A percentile compares a stretch with the other conserved stretches of the same genome.
Conservation (phyloP, 495 filamentous ascomycete genomes). For the Tuber aestivum region DNA sequence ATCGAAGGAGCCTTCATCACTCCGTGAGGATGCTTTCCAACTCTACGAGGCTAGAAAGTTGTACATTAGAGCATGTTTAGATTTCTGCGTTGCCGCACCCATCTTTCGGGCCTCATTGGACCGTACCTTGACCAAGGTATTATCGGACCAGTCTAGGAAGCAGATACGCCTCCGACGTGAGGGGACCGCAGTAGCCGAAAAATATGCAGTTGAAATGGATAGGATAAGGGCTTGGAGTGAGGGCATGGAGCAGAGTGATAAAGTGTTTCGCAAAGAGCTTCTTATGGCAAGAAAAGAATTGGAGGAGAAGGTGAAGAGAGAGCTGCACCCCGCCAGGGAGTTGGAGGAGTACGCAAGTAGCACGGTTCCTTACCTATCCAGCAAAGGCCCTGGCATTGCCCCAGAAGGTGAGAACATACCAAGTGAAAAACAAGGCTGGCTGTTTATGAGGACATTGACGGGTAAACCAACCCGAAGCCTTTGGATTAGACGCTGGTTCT, state of each 20-base stretch:
- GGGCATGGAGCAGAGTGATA: slow-evolving; percentile 82
- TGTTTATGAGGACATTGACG: slow-evolving; percentile 72
- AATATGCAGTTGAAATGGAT: slow-evolving; percentile 73
- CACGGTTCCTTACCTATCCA: slow-evolving; percentile 77
- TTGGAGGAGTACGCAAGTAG: slow-evolving; percentile 85
- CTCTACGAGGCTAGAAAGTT: slow-evolving; percentile 88
- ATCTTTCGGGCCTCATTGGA: slow-evolving; percentile 75
- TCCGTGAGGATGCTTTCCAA: slow-evolving; percentile 92
- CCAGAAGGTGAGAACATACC: slow-evolving; percentile 24
- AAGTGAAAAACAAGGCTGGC: slow-evolving; percentile 87
- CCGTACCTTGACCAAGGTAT: slow-evolving; percentile 73
- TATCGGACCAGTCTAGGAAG: slow-evolving; percentile 79
- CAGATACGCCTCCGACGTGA: slow-evolving; percentile 62
- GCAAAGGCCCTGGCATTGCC: slow-evolving; percentile 45
- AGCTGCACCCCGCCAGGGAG: slow-evolving; percentile 74
- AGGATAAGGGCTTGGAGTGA: slow-evolving; percentile 83
- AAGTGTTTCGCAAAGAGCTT: slow-evolving; percentile 70
- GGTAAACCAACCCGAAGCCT: slow-evolving; percentile 81
- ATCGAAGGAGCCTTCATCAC: slow-evolving; percentile 81
- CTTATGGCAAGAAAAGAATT: slow-evolving; percentile 72
- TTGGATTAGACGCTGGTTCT: slow-evolving; percentile 92
- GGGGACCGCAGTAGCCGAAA: slow-evolving; percentile 53
- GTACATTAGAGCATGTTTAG: slow-evolving; percentile 86
- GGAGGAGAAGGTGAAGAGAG: slow-evolving; percentile 66
- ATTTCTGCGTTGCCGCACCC: slow-evolving; percentile 82